phyloP scores from a whole-genome alignment of 345 rosid genomes.

The Brassica rapa region DNA sequence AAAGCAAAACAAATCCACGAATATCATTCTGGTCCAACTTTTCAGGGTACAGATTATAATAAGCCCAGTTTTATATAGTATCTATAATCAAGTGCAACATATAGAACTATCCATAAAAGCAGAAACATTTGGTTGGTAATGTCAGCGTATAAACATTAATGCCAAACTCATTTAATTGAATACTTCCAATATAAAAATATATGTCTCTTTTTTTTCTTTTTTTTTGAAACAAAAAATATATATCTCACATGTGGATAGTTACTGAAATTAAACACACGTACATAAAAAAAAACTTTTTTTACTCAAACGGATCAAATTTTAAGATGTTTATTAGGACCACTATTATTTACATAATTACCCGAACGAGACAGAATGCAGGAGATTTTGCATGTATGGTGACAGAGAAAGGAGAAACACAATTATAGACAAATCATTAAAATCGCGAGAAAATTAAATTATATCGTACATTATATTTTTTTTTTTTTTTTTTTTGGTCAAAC shows the following conservation, averaged over 20 bases:
- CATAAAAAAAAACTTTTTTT: neutral
- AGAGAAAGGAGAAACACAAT: conserved; percentile 40
- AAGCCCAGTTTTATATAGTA: conserved; percentile 30
- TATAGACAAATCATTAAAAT: conserved; percentile 38
- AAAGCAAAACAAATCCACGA: neutral
- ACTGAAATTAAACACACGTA: conserved; percentile 13
- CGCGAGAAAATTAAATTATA: too few species aligned
- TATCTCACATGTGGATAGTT: conserved; percentile 35
- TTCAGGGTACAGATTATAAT: neutral
- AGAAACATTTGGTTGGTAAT: conserved; percentile 44
- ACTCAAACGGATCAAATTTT: neutral
- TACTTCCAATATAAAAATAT: conserved; percentile 9
- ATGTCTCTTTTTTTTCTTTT: too few species aligned
- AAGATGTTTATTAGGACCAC: conserved; percentile 38
- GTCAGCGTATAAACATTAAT: conserved; percentile 39
- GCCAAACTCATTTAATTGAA: conserved; percentile 19
- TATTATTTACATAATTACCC: conserved; percentile 37
- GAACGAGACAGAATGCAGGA: conserved; percentile 38
- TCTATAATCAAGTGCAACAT: conserved; percentile 40
- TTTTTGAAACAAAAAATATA: neutral
- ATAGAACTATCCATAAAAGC: conserved; percentile 44
- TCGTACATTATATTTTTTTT: neutral
- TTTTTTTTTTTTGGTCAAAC: too few species aligned
- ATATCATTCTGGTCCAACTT: conserved; percentile 26
- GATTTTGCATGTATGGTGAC: conserved; percentile 37